Conservation (phyloP, 305 asterid species). For the Fraxinus floribunda region DNA sequence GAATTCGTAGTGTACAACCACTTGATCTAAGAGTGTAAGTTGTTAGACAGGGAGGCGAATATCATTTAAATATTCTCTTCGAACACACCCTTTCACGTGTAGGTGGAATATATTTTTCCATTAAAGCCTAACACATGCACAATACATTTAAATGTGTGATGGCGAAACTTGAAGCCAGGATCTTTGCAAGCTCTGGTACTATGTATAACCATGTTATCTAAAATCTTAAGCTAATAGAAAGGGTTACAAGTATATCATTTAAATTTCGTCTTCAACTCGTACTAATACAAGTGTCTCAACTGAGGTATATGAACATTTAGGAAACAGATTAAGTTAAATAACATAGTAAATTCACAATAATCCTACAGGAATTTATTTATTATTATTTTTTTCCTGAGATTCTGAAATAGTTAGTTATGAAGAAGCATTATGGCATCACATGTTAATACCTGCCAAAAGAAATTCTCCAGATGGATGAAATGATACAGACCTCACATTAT, state of each 20-base stretch:
- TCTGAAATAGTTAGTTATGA: conserved; percentile 6
- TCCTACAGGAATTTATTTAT: background rate
- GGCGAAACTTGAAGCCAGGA: background rate
- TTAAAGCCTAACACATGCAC: background rate
- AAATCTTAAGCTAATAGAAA: background rate
- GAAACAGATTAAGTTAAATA: background rate
- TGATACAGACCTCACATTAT: conserved; percentile 82
- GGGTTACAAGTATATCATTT: background rate
- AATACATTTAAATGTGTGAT: background rate
- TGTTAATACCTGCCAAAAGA: conserved; percentile 66
- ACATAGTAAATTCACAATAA: background rate
- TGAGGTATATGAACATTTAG: background rate
- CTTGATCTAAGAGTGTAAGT: conserved; percentile 9
- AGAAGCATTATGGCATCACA: conserved; percentile 10
- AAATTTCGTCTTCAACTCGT: background rate
- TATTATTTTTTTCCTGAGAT: background rate
- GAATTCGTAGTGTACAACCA: conserved; percentile 5
- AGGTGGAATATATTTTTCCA: background rate
- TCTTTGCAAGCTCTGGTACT: background rate
- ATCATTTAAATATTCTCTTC: background rate
- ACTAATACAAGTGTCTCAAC: background rate
- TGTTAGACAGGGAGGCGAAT: background rate
- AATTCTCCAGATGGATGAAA: conserved; percentile 87
- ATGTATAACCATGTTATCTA: background rate
- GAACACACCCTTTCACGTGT: background rate